These are phyloP conservation scores for Trichoderma koningiopsis DNA, from an alignment of 2,329 filamentous ascomycete genomes.

Conservation along the genomic window DNA sequence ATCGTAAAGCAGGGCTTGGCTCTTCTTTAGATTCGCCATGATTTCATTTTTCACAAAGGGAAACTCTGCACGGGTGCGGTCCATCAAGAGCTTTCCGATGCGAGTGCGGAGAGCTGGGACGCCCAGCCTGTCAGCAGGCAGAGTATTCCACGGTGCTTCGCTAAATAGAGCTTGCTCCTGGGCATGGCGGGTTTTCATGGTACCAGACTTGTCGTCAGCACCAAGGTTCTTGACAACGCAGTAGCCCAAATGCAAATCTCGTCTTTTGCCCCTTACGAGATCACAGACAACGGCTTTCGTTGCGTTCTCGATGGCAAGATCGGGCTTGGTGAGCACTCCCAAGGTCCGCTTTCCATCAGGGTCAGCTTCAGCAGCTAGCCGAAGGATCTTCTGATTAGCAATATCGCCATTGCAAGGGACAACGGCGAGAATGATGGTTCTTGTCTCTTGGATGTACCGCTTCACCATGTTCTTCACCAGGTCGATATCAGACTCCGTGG, in stretches of 20 bases:
- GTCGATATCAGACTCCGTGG: constrained; percentile 47
- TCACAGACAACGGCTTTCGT: constrained; percentile 45
- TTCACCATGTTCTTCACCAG: constrained; percentile 52
- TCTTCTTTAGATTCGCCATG: constrained; percentile 18
- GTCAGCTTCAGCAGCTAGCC: constrained; percentile 43
- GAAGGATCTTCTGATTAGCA: constrained; percentile 46
- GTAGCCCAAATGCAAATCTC: constrained; percentile 50
- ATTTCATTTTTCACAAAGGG: constrained; percentile 42
- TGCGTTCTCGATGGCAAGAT: constrained; percentile 50
- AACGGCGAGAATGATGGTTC: constrained; percentile 55
- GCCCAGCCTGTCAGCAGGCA: constrained; percentile 38
- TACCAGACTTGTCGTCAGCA: constrained; percentile 44
- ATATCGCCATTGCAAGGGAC: constrained; percentile 45
- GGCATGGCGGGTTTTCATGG: constrained; percentile 35
- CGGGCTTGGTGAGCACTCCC: constrained; percentile 61
- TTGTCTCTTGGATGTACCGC: constrained; percentile 47
- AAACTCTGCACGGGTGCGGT: constrained; percentile 45
- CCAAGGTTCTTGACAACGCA: constrained; percentile 53
- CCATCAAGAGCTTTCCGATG: constrained; percentile 42
- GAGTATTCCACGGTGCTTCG: constrained; percentile 39
- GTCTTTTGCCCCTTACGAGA: constrained; percentile 45
- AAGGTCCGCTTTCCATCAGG: constrained; percentile 46
- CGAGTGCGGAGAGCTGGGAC: constrained; percentile 40
- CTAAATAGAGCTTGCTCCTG: constrained; percentile 45
- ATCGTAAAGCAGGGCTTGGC: constrained; percentile 28